Evolutionary conservation across 2,329 filamentous ascomycete species (phyloP).

Genomic region (Cladorrhinum sp.): DNA sequence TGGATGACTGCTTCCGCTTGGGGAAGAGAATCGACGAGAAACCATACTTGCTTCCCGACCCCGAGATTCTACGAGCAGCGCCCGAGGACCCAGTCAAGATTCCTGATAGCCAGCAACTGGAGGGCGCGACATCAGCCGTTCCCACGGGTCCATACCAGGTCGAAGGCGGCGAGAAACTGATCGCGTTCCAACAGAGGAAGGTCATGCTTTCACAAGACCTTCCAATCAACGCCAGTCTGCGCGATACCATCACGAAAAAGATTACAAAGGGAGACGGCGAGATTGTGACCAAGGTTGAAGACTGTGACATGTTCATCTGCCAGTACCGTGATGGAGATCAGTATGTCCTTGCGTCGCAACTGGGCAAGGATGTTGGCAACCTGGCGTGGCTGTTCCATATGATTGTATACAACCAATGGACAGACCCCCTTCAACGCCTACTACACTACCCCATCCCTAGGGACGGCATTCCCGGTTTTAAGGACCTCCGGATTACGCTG

Average conservation of each 20-base stretch:
- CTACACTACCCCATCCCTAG: conserved; percentile 86
- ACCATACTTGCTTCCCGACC: conserved; percentile 82
- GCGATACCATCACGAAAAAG: conserved; percentile 65
- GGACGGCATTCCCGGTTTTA: conserved; percentile 75
- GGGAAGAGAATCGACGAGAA: conserved; percentile 85
- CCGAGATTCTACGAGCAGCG: conserved; percentile 69
- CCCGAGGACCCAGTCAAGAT: conserved; percentile 56
- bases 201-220: conserved; percentile 77
- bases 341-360: conserved; percentile 73
- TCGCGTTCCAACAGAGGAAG: conserved; percentile 74
- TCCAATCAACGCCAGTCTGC: conserved; percentile 63
- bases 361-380: conserved; percentile 82
- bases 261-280: conserved; percentile 69
- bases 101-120: conserved; percentile 57
- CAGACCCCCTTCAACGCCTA: conserved; percentile 74
- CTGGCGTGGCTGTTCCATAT: conserved; percentile 91
- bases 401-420: conserved; percentile 86
- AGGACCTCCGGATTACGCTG: conserved; percentile 74
- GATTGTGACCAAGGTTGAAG: conserved; percentile 61
- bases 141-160: conserved; percentile 44
- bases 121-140: conserved; percentile 60
- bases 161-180: conserved; percentile 49
- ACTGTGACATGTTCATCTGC: conserved; percentile 82
- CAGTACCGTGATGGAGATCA: conserved; percentile 79
- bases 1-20: conserved; percentile 92